phyloP scores from a whole-genome alignment of 306 rosid genomes.

The Urtica urens region DNA sequence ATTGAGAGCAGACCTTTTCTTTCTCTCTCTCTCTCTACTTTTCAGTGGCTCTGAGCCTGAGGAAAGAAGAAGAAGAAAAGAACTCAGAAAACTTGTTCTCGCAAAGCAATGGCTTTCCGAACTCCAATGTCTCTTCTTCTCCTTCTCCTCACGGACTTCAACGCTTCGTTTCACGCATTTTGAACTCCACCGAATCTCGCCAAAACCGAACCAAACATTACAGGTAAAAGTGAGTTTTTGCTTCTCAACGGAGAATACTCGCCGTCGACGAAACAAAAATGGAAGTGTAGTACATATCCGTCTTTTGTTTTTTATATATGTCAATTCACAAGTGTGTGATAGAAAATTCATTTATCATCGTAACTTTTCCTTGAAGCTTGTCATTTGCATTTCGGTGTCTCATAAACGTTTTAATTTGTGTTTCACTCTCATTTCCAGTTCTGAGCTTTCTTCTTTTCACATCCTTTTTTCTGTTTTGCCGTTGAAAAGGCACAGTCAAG shows the following conservation, averaged over 20 bases:
- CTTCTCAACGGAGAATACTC: background rate
- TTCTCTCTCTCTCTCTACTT: conserved; percentile 4
- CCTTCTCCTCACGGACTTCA: conserved; percentile 16
- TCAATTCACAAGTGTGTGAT: too few species aligned
- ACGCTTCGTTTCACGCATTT: conserved; percentile 19
- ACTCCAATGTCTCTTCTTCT: conserved; percentile 21
- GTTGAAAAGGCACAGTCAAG: conserved; percentile 34
- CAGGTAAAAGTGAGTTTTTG: background rate
- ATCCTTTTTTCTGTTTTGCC: background rate
- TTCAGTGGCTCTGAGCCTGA: background rate
- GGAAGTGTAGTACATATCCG: too few species aligned
- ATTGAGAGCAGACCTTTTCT: too few species aligned
- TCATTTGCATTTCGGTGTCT: background rate
- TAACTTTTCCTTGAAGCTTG: too few species aligned
- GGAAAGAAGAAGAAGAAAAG: conserved; percentile 10
- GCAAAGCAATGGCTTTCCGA: conserved; percentile 56
- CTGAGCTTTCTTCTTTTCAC: background rate
- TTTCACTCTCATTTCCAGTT: background rate
- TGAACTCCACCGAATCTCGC: too few species aligned
- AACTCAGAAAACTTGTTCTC: conserved; percentile 26
- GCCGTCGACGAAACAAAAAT: background rate
- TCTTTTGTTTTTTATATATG: too few species aligned
- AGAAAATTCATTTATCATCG: too few species aligned
- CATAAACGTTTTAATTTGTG: background rate
- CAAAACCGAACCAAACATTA: background rate